These are phyloP conservation scores for Vishniacozyma victoriae DNA, from an alignment of 768 basidiomycete species.

Conservation along the genomic window DNA sequence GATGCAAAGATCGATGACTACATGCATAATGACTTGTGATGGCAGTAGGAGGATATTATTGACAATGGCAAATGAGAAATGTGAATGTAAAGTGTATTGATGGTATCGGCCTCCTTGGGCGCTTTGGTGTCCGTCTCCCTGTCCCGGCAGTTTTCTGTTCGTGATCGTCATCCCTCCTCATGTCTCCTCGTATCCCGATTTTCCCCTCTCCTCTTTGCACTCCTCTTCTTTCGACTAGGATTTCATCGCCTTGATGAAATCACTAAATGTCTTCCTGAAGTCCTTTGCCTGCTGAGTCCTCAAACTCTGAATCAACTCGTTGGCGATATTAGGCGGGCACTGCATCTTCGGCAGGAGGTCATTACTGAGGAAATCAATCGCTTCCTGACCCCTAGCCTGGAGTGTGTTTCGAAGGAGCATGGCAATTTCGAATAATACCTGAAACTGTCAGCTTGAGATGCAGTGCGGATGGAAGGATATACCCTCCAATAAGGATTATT, in stretches of 20 bases:
- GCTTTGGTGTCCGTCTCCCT: too few species aligned
- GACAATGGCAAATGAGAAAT: not conserved
- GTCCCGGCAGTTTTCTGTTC: too few species aligned
- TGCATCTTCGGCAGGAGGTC: conserved; percentile 82
- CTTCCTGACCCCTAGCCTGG: conserved; percentile 72
- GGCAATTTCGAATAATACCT: conserved; percentile 88
- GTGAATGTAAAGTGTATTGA: too few species aligned
- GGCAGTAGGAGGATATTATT: not conserved
- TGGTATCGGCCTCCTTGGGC: too few species aligned
- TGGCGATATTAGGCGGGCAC: conserved; percentile 70
- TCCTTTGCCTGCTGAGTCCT: conserved; percentile 41
- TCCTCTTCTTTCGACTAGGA: conserved; percentile 3
- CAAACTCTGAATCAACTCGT: conserved; percentile 56
- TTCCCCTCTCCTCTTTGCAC: not conserved
- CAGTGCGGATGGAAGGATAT: not conserved
- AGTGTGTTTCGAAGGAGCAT: conserved; percentile 72
- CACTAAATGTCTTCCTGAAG: conserved; percentile 44
- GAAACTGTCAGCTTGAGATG: not conserved
- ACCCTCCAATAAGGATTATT: not conserved
- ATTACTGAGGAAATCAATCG: conserved; percentile 68
- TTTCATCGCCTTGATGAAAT: conserved; percentile 45
- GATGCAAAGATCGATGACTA: conserved; percentile 3
- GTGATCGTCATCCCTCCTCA: too few species aligned
- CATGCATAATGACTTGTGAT: not conserved
- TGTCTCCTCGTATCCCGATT: too few species aligned